Base-by-base conservation (phyloP, 2,329 filamentous ascomycete species). In the Trichophyton simii region DNA sequence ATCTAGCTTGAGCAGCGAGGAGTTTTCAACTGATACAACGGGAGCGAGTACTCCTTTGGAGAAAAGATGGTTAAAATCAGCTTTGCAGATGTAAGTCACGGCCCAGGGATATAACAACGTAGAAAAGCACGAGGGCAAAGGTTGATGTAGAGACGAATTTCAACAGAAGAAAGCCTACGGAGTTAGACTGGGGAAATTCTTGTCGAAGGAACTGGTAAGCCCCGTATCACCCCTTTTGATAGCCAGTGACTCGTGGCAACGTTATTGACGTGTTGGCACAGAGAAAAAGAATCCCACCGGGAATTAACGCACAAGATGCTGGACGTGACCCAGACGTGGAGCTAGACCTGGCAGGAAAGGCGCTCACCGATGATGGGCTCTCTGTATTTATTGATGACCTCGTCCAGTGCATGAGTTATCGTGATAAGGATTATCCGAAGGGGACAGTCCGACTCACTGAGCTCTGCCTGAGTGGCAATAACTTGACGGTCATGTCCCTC, bases 291-390 rank as follows among this genome's bases (percentile, higher is more conserved):
- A 72, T 73, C 48, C 68, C 72, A 3, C 67, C 71, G 8, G 68
- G 67, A 1, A 61, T 63, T 34, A 66, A 65, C 46, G 67, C 70
- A 20, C 70, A 67, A 62, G 65, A 68, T 5, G 70, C 69, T 28
- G 65, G 68, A 9, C 62, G 72, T 60, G 71, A 75, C 59, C 69
- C 71, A 4, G 61, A 67, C 13, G 63, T 81, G 22, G 77, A 80
- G 60, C 72, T 81, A 61, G 76, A 78, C 60, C 69, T 79, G 13
- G 72, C 74, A 3, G 72, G 71, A 41, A 81, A 78, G 67, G 66
- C 70, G 7, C 69, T 80, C n/a, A 76, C 74, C 1, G 77, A 80
- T 61, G 74, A 76, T 7, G 78, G 78, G 8, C 71, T 79, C 9
- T 64, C 63, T 2, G 71, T 73, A 13, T 72, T 80, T 63, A 72